Conservation (phyloP, 2,329 filamentous ascomycete genomes). For the Pseudogymnoascus sp. region DNA sequence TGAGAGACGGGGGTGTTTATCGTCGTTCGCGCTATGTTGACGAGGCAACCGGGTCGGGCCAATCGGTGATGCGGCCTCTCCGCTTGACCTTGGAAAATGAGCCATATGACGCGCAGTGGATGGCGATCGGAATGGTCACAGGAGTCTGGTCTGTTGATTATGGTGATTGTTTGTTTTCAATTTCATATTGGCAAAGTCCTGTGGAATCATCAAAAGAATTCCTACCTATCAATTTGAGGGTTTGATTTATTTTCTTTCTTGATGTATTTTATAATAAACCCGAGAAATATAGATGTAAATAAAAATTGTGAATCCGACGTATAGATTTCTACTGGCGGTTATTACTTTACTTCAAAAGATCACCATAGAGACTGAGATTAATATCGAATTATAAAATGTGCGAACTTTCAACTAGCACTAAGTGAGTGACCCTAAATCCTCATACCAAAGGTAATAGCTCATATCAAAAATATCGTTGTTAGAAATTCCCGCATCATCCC, state of each 20-base stretch:
- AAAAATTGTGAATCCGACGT: too few species aligned
- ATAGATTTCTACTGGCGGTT: too few species aligned
- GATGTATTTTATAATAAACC: neutral
- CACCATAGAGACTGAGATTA: too few species aligned
- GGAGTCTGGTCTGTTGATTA: neutral
- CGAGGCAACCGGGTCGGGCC: neutral
- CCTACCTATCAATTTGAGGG: neutral
- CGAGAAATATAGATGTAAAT: neutral
- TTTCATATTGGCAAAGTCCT: neutral
- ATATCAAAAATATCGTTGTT: constrained; percentile 9
- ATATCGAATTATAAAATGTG: too few species aligned
- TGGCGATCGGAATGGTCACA: neutral
- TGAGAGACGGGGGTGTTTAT: constrained; percentile 4
- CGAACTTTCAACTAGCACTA: neutral
- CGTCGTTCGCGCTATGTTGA: neutral
- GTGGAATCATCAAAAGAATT: neutral
- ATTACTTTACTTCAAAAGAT: too few species aligned
- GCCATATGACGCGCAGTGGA: neutral
- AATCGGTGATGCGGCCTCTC: neutral
- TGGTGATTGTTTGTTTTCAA: neutral
- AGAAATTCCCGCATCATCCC: neutral
- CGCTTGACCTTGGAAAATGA: neutral
- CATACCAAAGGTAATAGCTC: constrained; percentile 13
- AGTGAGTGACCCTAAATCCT: constrained; percentile 8
- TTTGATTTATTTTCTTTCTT: too few species aligned